phyloP scores from a whole-genome alignment of 1,139 yeast genomes.

The Saccharomyces hybrid region DNA sequence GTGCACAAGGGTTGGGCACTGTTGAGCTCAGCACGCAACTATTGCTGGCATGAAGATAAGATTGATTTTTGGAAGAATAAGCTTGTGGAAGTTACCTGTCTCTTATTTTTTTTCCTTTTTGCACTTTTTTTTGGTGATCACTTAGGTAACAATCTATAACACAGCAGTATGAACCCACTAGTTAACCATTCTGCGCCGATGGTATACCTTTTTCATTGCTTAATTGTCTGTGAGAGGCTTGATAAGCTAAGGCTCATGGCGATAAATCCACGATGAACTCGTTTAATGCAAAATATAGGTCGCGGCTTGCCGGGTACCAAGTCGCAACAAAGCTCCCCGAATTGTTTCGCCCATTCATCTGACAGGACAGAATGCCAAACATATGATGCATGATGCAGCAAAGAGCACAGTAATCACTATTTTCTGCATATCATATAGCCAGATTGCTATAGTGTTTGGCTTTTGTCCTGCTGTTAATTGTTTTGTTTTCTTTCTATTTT shows the following conservation, averaged over 20 bases:
- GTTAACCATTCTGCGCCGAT: background rate
- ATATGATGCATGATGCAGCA: background rate
- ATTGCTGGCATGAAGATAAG: background rate
- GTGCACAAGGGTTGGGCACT: background rate
- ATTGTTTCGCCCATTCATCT: background rate
- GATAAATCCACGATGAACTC: background rate
- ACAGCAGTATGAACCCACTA: background rate
- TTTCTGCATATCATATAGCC: background rate
- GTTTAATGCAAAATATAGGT: background rate
- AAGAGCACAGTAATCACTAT: background rate
- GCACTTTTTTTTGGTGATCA: background rate
- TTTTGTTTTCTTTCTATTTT: background rate
- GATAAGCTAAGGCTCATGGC: background rate
- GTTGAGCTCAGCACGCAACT: background rate
- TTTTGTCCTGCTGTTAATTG: background rate
- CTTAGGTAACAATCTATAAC: background rate
- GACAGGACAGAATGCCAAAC: background rate
- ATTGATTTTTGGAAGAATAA: background rate
- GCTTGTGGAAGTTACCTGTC: background rate
- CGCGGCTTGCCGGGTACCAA: slow-evolving; percentile 1
- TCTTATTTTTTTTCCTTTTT: background rate
- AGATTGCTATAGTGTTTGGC: background rate
- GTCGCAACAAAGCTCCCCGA: background rate
- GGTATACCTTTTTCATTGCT: background rate
- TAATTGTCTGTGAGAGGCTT: background rate